Conservation (phyloP, 2,329 filamentous ascomycete genomes). For the Talaromyces sp. region DNA sequence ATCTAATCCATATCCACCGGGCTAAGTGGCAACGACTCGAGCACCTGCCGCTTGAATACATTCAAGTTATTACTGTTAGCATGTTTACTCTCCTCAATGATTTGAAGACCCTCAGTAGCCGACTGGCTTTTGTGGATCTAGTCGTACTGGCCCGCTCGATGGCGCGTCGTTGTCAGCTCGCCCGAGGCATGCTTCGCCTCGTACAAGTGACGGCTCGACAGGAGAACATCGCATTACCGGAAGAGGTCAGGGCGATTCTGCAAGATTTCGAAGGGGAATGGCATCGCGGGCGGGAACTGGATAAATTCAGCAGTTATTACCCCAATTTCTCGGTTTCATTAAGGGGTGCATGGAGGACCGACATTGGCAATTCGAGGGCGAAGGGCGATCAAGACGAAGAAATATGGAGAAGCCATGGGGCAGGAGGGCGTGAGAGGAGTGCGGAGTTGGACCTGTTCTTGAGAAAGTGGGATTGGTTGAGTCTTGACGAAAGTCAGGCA, state of each 20-base stretch:
- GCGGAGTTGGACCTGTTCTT: conserved; percentile 8
- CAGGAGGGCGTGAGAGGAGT: background rate
- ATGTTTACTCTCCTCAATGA: conserved; percentile 8
- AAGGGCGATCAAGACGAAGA: background rate
- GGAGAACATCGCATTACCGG: conserved; percentile 7
- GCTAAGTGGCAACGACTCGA: conserved; percentile 7
- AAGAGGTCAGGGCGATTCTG: conserved; percentile 1
- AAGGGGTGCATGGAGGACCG: background rate
- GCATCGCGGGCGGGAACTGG: background rate
- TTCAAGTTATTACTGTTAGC: conserved; percentile 3
- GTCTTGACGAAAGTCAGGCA: background rate
- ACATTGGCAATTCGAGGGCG: background rate
- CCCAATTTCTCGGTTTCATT: conserved; percentile 8
- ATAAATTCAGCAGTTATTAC: conserved; percentile 8
- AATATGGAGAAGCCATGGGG: background rate
- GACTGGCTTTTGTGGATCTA: conserved; percentile 7
- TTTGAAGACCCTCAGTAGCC: background rate
- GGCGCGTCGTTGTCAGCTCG: conserved; percentile 7
- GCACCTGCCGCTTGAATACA: conserved; percentile 8
- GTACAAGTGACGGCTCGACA: conserved; percentile 8
- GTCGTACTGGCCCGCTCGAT: conserved; percentile 3
- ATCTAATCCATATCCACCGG: conserved; percentile 4
- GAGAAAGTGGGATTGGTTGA: conserved; percentile 3
- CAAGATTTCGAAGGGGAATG: conserved; percentile 10
- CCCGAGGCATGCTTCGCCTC: conserved; percentile 4